phyloP scores from a whole-genome alignment of 116 monocot species.

The Papilionanthe hybrid region DNA sequence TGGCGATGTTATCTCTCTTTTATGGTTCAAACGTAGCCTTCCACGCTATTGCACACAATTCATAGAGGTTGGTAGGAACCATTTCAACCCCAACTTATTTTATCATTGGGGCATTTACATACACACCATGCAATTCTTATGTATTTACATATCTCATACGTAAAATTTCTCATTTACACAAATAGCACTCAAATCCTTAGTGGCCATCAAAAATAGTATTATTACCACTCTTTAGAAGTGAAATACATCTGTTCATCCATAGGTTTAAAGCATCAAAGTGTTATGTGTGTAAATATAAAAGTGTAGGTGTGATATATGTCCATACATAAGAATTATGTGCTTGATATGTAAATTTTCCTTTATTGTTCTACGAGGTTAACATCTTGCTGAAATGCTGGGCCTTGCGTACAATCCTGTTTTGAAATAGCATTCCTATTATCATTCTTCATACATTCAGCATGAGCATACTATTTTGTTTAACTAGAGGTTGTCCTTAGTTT shows the following conservation, averaged over 20 bases:
- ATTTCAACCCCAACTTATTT: not conserved
- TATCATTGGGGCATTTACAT: too few relatives aligned
- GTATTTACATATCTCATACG: too few relatives aligned
- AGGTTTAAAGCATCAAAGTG: too few relatives aligned
- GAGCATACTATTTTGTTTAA: not conserved
- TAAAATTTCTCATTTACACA: too few relatives aligned
- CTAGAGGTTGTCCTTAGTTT: slow-evolving; percentile 4
- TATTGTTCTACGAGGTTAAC: not conserved
- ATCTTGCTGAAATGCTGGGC: not conserved
- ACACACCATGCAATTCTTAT: too few relatives aligned
- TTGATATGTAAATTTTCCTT: too few relatives aligned
- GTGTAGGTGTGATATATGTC: too few relatives aligned
- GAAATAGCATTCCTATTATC: not conserved
- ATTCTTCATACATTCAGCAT: not conserved
- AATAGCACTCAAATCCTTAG: too few relatives aligned
- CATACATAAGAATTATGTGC: too few relatives aligned
- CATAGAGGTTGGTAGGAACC: slow-evolving; percentile 45
- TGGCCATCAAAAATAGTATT: too few relatives aligned
- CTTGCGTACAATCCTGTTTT: not conserved
- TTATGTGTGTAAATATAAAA: too few relatives aligned
- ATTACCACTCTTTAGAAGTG: slow-evolving; percentile 15
- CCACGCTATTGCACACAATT: slow-evolving; percentile 98
- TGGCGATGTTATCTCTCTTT: slow-evolving; percentile 90
- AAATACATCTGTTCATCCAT: too few relatives aligned
- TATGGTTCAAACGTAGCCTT: slow-evolving; percentile 98